These are phyloP conservation scores for Coemansia sp. DNA, from an alignment of 192 early-diverging fungal genomes.

Conservation along the genomic window DNA sequence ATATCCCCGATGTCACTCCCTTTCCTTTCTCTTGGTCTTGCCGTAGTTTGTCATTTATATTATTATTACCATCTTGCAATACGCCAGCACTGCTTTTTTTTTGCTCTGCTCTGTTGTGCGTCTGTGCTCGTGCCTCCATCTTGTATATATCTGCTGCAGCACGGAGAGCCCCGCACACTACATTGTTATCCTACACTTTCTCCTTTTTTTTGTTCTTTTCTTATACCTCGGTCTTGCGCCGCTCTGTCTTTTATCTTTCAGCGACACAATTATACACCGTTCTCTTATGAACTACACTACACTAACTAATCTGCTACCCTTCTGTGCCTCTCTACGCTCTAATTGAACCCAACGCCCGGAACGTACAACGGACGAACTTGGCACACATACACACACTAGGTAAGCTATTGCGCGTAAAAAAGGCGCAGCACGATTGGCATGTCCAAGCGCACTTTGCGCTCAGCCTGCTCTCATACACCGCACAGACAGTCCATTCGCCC, in stretches of 20 bases:
- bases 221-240: neutral
- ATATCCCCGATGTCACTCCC: slow-evolving; percentile 1
- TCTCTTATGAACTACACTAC: neutral
- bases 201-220: neutral
- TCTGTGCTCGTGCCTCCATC: neutral
- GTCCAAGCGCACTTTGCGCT: neutral
- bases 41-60: slow-evolving; percentile 2
- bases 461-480: neutral
- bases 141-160: slow-evolving; percentile 7
- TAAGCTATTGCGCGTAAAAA: slow-evolving; percentile 2
- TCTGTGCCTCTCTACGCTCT: neutral
- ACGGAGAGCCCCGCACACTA: neutral
- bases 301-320: neutral
- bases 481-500: neutral
- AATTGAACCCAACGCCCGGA: neutral
- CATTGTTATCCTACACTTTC: slow-evolving; percentile 2
- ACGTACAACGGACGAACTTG: neutral
- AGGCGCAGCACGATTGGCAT: neutral
- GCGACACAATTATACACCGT: neutral
- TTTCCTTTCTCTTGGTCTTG: slow-evolving; percentile 3
- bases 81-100: slow-evolving; percentile 1
- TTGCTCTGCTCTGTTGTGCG: neutral
- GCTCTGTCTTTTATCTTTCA: neutral
- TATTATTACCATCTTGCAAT: neutral
- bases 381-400: neutral